phyloP scores from a whole-genome alignment of 768 basidiomycete genomes.

The Lactifluus echinatus region DNA sequence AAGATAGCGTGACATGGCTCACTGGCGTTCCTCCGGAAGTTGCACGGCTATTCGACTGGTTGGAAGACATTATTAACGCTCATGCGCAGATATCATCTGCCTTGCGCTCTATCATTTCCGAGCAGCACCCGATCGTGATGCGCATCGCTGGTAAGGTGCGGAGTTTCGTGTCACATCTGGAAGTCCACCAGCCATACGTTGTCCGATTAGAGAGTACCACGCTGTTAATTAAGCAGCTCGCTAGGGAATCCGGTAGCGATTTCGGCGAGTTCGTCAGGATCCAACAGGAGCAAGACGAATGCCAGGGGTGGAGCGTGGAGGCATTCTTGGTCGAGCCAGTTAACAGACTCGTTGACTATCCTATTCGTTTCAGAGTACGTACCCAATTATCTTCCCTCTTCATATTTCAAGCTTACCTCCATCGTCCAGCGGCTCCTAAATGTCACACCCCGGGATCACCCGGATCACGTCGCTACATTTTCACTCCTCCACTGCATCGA shows the following conservation, averaged over 20 bases:
- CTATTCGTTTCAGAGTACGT: conserved; percentile 64
- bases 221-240: conserved; percentile 41
- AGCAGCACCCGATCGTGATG: conserved; percentile 38
- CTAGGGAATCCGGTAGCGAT: conserved; percentile 46
- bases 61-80: conserved; percentile 77
- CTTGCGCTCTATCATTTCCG: conserved; percentile 35
- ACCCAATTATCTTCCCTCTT: background rate
- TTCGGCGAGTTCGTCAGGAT: conserved; percentile 81
- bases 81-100: conserved; percentile 55
- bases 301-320: conserved; percentile 56
- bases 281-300: conserved; percentile 45
- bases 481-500: conserved; percentile 60
- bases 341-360: conserved; percentile 61
- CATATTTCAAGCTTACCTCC: conserved; percentile 5
- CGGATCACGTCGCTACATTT: conserved; percentile 61
- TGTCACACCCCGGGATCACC: conserved; percentile 58
- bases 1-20: conserved; percentile 68
- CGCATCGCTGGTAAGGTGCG: conserved; percentile 52
- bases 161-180: conserved; percentile 54
- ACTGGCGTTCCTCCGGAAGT: conserved; percentile 66
- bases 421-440: conserved; percentile 53
- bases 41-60: conserved; percentile 73
- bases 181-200: conserved; percentile 84
- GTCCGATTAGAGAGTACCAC: conserved; percentile 59
- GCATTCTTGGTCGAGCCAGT: conserved; percentile 69